Conservation (phyloP, 345 rosid genomes). For the Triadica sebifera region DNA sequence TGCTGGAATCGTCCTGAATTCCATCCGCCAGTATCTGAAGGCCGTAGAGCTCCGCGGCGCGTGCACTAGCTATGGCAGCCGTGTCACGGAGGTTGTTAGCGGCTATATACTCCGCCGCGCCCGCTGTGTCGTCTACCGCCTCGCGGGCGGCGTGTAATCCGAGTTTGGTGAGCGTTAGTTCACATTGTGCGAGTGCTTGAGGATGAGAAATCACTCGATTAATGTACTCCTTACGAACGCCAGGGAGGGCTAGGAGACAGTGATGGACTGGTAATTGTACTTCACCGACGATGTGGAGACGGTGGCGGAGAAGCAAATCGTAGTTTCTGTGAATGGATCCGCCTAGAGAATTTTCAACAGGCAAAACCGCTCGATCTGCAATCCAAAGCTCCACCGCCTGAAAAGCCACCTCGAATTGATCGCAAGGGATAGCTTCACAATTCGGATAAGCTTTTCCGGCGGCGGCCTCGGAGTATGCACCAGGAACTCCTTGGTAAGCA, state of each 20-base stretch:
- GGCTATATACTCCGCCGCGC: slow-evolving; percentile 86
- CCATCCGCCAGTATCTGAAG: slow-evolving; percentile 72
- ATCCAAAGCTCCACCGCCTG: slow-evolving; percentile 99
- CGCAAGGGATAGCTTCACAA: slow-evolving; percentile 94
- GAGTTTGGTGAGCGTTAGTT: slow-evolving; percentile 70
- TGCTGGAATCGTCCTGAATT: slow-evolving; percentile 86
- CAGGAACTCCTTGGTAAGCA: slow-evolving; percentile 97
- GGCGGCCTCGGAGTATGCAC: slow-evolving; percentile 96
- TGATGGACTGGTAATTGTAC: slow-evolving; percentile 94
- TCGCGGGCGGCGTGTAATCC: slow-evolving; percentile 81
- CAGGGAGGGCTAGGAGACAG: slow-evolving; percentile 89
- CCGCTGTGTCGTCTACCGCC: slow-evolving; percentile 92
- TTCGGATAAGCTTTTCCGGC: slow-evolving; percentile 94
- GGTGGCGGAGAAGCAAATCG: slow-evolving; percentile 94
- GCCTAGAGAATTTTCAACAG: slow-evolving; percentile 89
- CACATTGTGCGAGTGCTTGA: slow-evolving; percentile 93
- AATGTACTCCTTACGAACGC: slow-evolving; percentile 68
- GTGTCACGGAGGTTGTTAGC: slow-evolving; percentile 68
- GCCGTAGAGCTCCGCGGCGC: slow-evolving; percentile 91
- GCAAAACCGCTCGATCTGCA: slow-evolving; percentile 92
- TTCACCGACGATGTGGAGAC: slow-evolving; percentile 95
- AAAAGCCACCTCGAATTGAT: slow-evolving; percentile 95
- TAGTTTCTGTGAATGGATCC: slow-evolving; percentile 96
- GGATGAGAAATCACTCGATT: slow-evolving; percentile 93
- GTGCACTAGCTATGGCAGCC: slow-evolving; percentile 88